Base-by-base conservation (phyloP, 1,139 yeast genomes). In the Hyphopichia burtonii region DNA sequence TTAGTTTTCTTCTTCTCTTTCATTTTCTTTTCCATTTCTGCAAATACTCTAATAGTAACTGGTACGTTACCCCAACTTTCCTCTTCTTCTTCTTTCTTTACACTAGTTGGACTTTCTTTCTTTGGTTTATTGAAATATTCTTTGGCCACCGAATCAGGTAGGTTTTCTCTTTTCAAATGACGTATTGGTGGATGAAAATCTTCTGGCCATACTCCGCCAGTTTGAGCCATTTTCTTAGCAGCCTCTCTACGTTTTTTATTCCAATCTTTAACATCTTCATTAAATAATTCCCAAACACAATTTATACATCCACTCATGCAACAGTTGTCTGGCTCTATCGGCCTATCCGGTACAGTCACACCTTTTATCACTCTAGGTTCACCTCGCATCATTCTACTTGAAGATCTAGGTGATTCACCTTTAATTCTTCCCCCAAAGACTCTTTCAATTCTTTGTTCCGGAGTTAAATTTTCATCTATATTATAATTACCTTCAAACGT, bases 221-320 rank as follows among this genome's bases (percentile, higher is more conserved):
- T 64, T 25, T 64, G 55, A n/a, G 56, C 64, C 37, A 90, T 65
- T 18, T 64, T 66, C n/a, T 61, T 45, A 0, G 85, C 87, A 0
- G 96, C 97, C 45, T 71, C 61, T 38, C 64, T 63, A 28, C 96
- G 71, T 53, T 73, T 66, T 1, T 51, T 59, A 53, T 81, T 79
- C 96, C 96, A 93, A 22, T 89, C 90, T 50, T 81, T 83, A 39
- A 91, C 56, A 59, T 93, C 98, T 42, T 91, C 97, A 52, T 86
- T 83, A 61, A 80, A 93, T 43, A 87, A 67, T 53, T 91, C 97
- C 98, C 98, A 93, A 1, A 93, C 98, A 63, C 99, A 93, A 62
- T 91, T 88, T 33, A 89, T 82, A 61, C 99, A 93, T 1, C 99
- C 99, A 49, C 95, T 84, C 96, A 90, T 90, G 61, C 99, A 93